Evolutionary conservation across 139 green algal species (phyloP).

Genomic region (Haematococcus lacustris): DNA sequence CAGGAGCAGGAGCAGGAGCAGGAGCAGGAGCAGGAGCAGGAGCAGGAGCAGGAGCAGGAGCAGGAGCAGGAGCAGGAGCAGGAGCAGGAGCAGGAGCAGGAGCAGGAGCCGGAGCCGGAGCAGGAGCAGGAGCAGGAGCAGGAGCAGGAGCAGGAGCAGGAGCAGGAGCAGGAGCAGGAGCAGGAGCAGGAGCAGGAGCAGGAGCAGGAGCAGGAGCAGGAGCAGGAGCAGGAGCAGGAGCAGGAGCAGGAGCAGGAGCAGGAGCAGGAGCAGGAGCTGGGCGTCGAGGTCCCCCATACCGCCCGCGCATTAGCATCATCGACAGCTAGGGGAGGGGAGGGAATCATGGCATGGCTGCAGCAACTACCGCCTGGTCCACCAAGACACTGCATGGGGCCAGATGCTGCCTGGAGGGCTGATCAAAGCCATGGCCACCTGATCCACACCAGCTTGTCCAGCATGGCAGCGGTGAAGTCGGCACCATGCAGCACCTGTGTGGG

Average conservation of each 20-base stretch:
- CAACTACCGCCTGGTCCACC: no score
- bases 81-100: no score
- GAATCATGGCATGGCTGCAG: no score
- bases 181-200: conserved; percentile 9
- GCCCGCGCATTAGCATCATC: no score
- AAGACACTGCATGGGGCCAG: no score
- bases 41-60: background rate
- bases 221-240: background rate
- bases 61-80: background rate
- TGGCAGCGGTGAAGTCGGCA: conserved; percentile 60
- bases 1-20: background rate
- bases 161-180: background rate
- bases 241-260: conserved; percentile 7
- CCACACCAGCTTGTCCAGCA: conserved; percentile 99
- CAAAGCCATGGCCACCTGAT: no score
- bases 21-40: background rate
- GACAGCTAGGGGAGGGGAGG: no score
- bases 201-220: background rate
- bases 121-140: no score
- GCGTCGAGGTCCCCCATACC: no score
- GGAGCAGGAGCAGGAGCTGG: conserved; percentile 4
- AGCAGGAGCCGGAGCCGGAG: no score
- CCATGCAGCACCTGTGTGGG: conserved; percentile 55
- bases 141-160: background rate
- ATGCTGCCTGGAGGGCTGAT: no score